Evolutionary conservation across 73 alveolate genomes (phyloP), one percentile per base, ranked within the genome.

Genomic region (Stentor coeruleus): DNA sequence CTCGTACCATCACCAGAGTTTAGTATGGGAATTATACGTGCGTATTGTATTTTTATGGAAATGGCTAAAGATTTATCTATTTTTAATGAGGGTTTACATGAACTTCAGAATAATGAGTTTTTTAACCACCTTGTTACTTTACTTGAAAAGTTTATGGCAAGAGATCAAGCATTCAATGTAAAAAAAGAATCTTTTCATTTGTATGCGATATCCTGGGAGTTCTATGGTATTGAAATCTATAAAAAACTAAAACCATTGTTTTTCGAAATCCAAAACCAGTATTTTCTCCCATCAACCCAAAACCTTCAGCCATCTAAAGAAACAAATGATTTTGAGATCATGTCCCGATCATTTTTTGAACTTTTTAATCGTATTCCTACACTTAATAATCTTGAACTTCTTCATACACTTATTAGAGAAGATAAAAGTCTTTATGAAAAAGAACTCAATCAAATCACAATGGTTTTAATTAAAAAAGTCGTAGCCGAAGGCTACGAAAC

Each of bases 391-490:
- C 40, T 90, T 15, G 86, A 79, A 76, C 36, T 90, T 3, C 66
- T 90, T 20, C 86, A 76, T 59, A 39, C 85, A 3, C 55, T 82
- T 1, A 90, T 90, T 42, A 87, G 87, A 80, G 95, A 90, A 59
- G 82, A 83, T 4, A 86, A 90, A 1, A 40, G 84, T 2, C 38
- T 42, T 3, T 83, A 74, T 38, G 88, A 89, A 38, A 35, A 55
- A 2, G 88, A 82, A 42, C 60, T 90, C 11, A 85, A 75, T 38
- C 82, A 82, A 36, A 88, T 84, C 37, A 14, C 86, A 3, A 74
- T 74, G 3, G 66, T 58, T 11, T 66, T 87, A n/a, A 83, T 87
- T 14, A 84, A 87, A 38, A 59, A 58, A 33, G 33, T 36, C 75
- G 74, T 60, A 14, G 30, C 77, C 0, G 31, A 26, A 4, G 33